A percentile compares a stretch with the other conserved stretches of the same genome.
phyloP scores from a whole-genome alignment of 2,329 filamentous ascomycete genomes.

The Cyphellophora europaea region DNA sequence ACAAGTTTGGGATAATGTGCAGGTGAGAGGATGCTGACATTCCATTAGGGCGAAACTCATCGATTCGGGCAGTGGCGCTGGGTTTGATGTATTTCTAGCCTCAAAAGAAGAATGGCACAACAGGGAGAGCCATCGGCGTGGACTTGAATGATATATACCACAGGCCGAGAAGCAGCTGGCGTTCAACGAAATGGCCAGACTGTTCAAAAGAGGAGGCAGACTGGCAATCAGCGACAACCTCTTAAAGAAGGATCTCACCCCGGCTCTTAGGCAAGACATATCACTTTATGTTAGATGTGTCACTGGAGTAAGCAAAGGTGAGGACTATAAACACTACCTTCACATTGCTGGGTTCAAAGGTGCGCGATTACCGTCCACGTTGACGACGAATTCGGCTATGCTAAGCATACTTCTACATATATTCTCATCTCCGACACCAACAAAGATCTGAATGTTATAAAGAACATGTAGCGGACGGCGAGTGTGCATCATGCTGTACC shows the following conservation, averaged over 20 bases:
- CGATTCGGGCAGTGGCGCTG: slow-evolving; percentile 49
- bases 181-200: slow-evolving; percentile 49
- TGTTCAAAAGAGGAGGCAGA: slow-evolving; percentile 49
- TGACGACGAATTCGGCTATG: no score
- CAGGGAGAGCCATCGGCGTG: slow-evolving; percentile 45
- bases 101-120: slow-evolving; percentile 38
- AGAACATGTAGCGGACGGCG: slow-evolving; percentile 1
- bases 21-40: no score
- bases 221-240: slow-evolving; percentile 54
- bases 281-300: slow-evolving; percentile 53
- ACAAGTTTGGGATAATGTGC: no score
- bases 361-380: no score
- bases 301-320: slow-evolving; percentile 44
- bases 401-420: no score
- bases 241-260: slow-evolving; percentile 27
- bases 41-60: slow-evolving; percentile 49
- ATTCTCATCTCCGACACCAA: slow-evolving; percentile 37
- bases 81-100: slow-evolving; percentile 50
- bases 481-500: no score
- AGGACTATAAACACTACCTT: slow-evolving; percentile 45
- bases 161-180: slow-evolving; percentile 41
- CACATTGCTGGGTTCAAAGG: slow-evolving; percentile 42
- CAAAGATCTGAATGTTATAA: slow-evolving; percentile 28
- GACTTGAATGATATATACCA: slow-evolving; percentile 52
- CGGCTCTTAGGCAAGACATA: slow-evolving; percentile 39